Evolutionary conservation across 371 early-diverging fungal species (phyloP).

Genomic region (Racocetra persica): DNA sequence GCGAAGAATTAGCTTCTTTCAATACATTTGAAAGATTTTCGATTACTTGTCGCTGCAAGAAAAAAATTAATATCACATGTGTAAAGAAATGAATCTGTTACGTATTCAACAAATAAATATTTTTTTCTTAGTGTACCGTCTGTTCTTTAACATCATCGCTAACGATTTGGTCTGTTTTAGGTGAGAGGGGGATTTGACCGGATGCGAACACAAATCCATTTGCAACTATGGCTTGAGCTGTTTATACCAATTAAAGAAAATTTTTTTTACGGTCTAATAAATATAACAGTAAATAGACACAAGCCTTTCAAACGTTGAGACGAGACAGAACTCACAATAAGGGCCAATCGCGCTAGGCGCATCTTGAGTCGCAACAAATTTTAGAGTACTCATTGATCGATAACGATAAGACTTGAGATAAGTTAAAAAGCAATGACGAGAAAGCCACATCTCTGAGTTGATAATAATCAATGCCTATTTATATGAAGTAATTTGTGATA

Average conservation of each 20-base stretch:
- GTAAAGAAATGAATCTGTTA: not conserved
- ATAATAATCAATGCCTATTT: too few species aligned
- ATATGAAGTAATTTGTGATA: too few species aligned
- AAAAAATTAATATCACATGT: not conserved
- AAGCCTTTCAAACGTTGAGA: too few species aligned
- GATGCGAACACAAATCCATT: constrained; percentile 88
- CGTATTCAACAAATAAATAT: too few species aligned
- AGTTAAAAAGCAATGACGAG: too few species aligned
- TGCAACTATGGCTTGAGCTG: constrained; percentile 84
- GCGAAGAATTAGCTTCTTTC: constrained; percentile 73
- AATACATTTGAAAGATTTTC: constrained; percentile 81
- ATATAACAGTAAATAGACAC: not conserved
- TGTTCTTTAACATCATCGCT: constrained; percentile 74
- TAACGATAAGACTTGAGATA: not conserved
- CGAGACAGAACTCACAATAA: constrained; percentile 65
- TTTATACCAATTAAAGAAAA: constrained; percentile 14
- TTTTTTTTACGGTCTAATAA: not conserved
- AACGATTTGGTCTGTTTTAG: constrained; percentile 67
- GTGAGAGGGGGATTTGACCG: constrained; percentile 79
- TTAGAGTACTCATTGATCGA: not conserved
- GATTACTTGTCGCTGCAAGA: constrained; percentile 68
- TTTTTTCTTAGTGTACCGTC: constrained; percentile 54
- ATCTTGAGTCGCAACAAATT: constrained; percentile 58
- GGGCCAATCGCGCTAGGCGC: constrained; percentile 90
- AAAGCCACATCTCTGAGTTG: too few species aligned